Conservation (phyloP, 345 rosid species). For the Camelina laxa region DNA sequence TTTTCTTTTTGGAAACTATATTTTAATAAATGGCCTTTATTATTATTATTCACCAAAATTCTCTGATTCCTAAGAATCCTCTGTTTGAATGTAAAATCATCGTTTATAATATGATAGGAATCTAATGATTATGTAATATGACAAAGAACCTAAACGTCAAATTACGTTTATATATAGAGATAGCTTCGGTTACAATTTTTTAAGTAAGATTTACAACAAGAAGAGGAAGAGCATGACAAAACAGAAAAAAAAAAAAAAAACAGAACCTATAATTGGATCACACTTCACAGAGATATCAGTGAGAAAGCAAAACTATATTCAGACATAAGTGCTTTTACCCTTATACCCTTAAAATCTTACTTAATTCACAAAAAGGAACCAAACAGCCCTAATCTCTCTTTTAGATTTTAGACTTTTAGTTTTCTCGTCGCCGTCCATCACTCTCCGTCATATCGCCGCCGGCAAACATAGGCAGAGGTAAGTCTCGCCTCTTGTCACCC, state of each 20-base stretch:
- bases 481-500: neutral
- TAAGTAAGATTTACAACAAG: too few species aligned
- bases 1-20: neutral
- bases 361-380: slow-evolving; percentile 19
- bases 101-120: too few species aligned
- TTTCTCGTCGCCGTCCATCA: neutral
- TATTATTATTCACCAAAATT: slow-evolving; percentile 30
- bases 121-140: too few species aligned
- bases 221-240: too few species aligned
- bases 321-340: neutral
- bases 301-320: too few species aligned
- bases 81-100: too few species aligned
- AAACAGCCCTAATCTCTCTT: slow-evolving; percentile 17
- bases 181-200: too few species aligned
- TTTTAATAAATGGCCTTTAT: slow-evolving; percentile 40
- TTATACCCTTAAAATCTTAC: slow-evolving; percentile 7
- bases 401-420: neutral
- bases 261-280: too few species aligned
- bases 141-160: too few species aligned
- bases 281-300: too few species aligned
- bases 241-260: too few species aligned
- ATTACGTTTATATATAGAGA: too few species aligned
- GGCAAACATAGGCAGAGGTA: neutral
- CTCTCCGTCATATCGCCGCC: slow-evolving; percentile 26
- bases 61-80: neutral